Conservation (phyloP, 352 stramenopile genomes). For the Plasmopara muralis region DNA sequence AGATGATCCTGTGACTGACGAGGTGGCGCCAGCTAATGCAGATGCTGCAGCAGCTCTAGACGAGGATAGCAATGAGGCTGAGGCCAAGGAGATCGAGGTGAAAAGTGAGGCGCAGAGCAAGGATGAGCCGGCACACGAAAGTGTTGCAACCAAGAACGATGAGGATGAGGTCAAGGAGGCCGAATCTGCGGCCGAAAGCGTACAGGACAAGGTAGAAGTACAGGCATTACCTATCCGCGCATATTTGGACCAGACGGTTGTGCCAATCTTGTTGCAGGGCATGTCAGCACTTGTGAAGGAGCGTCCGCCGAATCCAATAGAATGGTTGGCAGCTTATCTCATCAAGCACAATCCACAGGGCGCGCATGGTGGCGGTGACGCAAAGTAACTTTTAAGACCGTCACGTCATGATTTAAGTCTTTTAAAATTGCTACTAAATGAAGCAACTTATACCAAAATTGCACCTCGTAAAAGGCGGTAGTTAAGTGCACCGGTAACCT, state of each 20-base stretch:
- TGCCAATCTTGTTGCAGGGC: slow-evolving; percentile 97
- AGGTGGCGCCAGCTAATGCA: slow-evolving; percentile 8
- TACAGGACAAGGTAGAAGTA: slow-evolving; percentile 87
- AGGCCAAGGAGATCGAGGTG: slow-evolving; percentile 23
- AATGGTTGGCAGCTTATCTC: slow-evolving; percentile 95
- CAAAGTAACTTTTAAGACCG: slow-evolving; percentile 41
- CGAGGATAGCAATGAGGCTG: slow-evolving; percentile 29
- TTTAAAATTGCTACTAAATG: background rate
- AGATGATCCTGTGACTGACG: slow-evolving; percentile 4
- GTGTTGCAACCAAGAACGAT: slow-evolving; percentile 21
- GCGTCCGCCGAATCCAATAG: slow-evolving; percentile 93
- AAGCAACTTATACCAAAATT: background rate
- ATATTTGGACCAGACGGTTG: slow-evolving; percentile 97
- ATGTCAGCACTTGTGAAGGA: slow-evolving; percentile 98
- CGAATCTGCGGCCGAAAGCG: slow-evolving; percentile 63
- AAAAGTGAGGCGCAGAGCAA: slow-evolving; percentile 19
- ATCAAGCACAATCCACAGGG: slow-evolving; percentile 95
- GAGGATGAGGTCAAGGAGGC: slow-evolving; percentile 48
- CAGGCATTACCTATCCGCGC: slow-evolving; percentile 93
- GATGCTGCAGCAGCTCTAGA: slow-evolving; percentile 8
- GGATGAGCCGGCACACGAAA: slow-evolving; percentile 17
- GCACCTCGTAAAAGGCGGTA: too few species aligned
- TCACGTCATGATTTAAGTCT: background rate
- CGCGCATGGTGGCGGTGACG: slow-evolving; percentile 35
- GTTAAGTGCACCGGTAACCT: too few species aligned